phyloP scores from a whole-genome alignment of 257 asterid genomes.

The Jacaranda copaia region DNA sequence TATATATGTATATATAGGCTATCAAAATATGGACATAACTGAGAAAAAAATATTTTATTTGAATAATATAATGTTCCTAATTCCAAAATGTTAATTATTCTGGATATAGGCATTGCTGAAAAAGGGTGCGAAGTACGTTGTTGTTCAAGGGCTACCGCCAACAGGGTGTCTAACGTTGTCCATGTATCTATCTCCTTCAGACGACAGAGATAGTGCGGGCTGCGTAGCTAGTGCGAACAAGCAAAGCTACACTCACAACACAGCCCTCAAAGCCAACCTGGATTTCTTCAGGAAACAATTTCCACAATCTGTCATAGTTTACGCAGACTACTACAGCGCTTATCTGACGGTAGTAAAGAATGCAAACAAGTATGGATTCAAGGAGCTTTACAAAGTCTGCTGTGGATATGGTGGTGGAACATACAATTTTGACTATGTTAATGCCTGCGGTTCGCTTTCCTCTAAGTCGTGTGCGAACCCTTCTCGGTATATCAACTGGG shows the following conservation, averaged over 20 bases:
- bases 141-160: conserved; percentile 88
- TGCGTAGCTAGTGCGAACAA: conserved; percentile 60
- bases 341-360: conserved; percentile 51
- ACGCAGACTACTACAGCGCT: conserved; percentile 73
- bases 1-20: not conserved
- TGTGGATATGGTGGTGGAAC: conserved; percentile 68
- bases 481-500: conserved; percentile 78
- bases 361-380: conserved; percentile 53
- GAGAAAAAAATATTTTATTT: not conserved
- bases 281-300: conserved; percentile 44
- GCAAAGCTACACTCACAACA: conserved; percentile 65
- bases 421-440: conserved; percentile 60
- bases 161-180: conserved; percentile 86
- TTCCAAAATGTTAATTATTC: not conserved
- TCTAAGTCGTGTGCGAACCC: conserved; percentile 65
- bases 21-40: not conserved
- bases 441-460: conserved; percentile 69
- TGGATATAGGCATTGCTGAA: conserved; percentile 53
- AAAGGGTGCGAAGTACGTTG: conserved; percentile 75
- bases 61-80: not conserved
- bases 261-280: conserved; percentile 55
- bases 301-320: conserved; percentile 60
- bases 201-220: conserved; percentile 65
- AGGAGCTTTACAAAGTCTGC: conserved; percentile 66
- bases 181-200: conserved; percentile 54